Percentiles rank a stretch among this genome's conserved stretches.
These are phyloP conservation scores for Microbotryomycetes sp. DNA, from an alignment of 1,284 basidiomycete genomes.

Conservation along the genomic window DNA sequence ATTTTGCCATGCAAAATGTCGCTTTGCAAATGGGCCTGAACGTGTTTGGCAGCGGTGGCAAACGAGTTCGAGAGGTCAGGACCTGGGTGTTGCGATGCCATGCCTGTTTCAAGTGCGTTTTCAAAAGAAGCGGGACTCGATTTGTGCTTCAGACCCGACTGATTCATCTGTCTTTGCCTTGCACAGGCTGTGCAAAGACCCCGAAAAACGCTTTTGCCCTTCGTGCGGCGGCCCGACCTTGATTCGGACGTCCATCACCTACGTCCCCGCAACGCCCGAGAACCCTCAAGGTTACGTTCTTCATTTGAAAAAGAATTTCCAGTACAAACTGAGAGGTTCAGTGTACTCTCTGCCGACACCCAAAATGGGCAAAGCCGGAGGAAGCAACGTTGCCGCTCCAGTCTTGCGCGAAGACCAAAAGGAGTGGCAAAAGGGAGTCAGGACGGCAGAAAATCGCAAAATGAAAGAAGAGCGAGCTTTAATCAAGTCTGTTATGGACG, in stretches of 20 bases:
- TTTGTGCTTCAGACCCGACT: too few relatives aligned
- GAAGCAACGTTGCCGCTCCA: conserved; percentile 46
- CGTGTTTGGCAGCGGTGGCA: conserved; percentile 85
- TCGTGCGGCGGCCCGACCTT: conserved; percentile 83
- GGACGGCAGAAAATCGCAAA: conserved; percentile 60
- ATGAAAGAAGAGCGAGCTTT: conserved; percentile 65
- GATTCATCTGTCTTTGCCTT: background rate
- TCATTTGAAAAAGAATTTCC: conserved; percentile 90
- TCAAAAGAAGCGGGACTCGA: conserved; percentile 3
- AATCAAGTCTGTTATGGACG: conserved; percentile 54
- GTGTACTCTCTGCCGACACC: conserved; percentile 89
- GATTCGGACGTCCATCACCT: conserved; percentile 79
- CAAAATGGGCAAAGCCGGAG: conserved; percentile 63
- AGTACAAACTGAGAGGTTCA: conserved; percentile 85
- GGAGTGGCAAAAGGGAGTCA: conserved; percentile 74
- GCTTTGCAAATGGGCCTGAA: conserved; percentile 89
- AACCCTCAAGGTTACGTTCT: conserved; percentile 54
- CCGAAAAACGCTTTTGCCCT: conserved; percentile 92
- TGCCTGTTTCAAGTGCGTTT: conserved; percentile 95
- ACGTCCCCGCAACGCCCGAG: conserved; percentile 48
- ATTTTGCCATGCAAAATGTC: conserved; percentile 99
- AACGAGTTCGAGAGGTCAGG: conserved; percentile 81
- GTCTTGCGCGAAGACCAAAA: conserved; percentile 85
- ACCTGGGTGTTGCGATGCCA: conserved; percentile 96
- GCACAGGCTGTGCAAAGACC: conserved; percentile 85